Base-by-base conservation (phyloP, 805 yeast species). In the Cyberlindnera amylophila region DNA sequence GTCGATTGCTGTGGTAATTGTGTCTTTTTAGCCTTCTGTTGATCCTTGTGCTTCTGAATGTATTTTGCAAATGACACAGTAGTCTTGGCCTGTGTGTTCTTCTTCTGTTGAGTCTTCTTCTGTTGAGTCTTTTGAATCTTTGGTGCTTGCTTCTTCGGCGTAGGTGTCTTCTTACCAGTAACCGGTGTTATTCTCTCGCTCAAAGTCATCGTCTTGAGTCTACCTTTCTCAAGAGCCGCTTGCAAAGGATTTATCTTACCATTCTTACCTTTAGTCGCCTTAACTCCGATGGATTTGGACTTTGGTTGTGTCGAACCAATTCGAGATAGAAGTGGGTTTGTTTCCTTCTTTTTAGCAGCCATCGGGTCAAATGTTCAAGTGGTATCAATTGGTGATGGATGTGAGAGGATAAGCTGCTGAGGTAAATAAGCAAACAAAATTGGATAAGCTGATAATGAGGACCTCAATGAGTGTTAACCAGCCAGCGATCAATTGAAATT, bases 31-130 rank as follows among this genome's bases (percentile, higher is more conserved):
- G 7, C 12, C 8, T 4, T 11, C 24, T 39, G n/a, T n/a, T n/a
- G n/a, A n/a, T n/a, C n/a, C n/a, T n/a, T n/a, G n/a, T 2, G 13
- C 38, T 38, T 35, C 28, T 41, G 10, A 4, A 17, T 12, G 35
- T 45, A 38, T 19, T 45, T 45, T 13, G 47, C 43, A 26, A 44
- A 44, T 18, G 47, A 44, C 10, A 44, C 47, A 8, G 47, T 36
- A 4, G 32, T 30, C 27, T 38, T 38, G 3, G n/a, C 37, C 24
- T 21, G 24, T 21, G 24, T 6, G 7, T 14, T 21, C n/a, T 17
- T 23, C 19, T n/a, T n/a, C n/a, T n/a, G n/a, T n/a, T n/a, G n/a
- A n/a, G n/a, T n/a, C n/a, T n/a, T n/a, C n/a, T n/a, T n/a, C n/a
- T n/a, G n/a, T n/a, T n/a, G n/a, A n/a, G n/a, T n/a, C n/a, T 27